Evolutionary conservation across 2,329 filamentous ascomycete genomes (phyloP).

Genomic region (Colletotrichum destructivum): DNA sequence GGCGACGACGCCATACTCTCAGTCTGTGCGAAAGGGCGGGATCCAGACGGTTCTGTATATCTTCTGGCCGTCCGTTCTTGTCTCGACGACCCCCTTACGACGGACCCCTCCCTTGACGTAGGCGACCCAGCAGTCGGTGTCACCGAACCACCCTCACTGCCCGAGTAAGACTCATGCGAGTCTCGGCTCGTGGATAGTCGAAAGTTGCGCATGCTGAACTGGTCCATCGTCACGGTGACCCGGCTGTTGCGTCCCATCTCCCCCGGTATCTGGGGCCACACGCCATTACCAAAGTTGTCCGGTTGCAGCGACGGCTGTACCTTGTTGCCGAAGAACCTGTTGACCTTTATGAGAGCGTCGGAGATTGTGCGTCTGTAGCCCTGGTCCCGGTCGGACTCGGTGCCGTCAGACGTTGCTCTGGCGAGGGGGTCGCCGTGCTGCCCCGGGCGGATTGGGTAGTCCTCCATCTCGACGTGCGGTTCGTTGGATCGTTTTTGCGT

Average conservation of each 20-base stretch:
- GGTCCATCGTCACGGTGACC: slow-evolving; percentile 55
- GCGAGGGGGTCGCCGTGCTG: not conserved
- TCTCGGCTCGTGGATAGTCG: slow-evolving; percentile 45
- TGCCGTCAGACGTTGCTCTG: not conserved
- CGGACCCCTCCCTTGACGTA: not conserved
- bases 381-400: not conserved
- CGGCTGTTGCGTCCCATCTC: slow-evolving; percentile 62
- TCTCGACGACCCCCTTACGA: not conserved
- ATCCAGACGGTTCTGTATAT: slow-evolving; percentile 1
- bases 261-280: slow-evolving; percentile 71
- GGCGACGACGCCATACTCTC: not conserved
- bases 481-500: not conserved
- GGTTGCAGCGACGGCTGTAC: not conserved
- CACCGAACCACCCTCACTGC: slow-evolving; percentile 8
- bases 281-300: slow-evolving; percentile 1
- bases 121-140: slow-evolving; percentile 19
- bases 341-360: slow-evolving; percentile 57
- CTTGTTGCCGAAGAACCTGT: slow-evolving; percentile 61
- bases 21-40: not conserved
- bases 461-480: not conserved
- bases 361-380: slow-evolving; percentile 58
- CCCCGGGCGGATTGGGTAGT: not conserved
- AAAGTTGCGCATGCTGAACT: slow-evolving; percentile 51
- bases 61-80: not conserved
- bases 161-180: slow-evolving; percentile 35